Evolutionary conservation across 306 rosid species (phyloP), one percentile per base, ranked within the genome.

Genomic region (Cicer bijugum): DNA sequence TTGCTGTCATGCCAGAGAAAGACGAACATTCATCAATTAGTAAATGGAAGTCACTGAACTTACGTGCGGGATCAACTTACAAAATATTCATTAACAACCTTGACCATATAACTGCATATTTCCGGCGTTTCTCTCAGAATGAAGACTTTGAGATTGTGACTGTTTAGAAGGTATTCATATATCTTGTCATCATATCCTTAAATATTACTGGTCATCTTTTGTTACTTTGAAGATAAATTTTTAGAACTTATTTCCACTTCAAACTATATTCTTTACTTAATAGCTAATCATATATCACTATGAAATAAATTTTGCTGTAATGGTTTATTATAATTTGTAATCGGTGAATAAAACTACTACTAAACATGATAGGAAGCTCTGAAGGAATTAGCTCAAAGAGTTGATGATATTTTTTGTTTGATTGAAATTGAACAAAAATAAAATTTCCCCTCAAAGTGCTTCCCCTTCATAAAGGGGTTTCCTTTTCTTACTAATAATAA

Each of bases 131-230:
- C 80, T 77, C 79, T 68, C 79, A 77, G 69, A 62, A 11, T 50
- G 69, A 60, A 60, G 85, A 82, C 62, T 77, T 77, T n/a, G 85
- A 82, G 33, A 8, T 77, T 51, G 20, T 53, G 37, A n/a, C 52
- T 55, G 11, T 82, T 43, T 82, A 77, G 73, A 67, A 77, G 85
- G 85, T 82, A 68, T 35, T 72, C 42, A 44, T 43, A 47, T 35
- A 66, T 71, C 51, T 35, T 37, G n/a, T 15, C 75, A 63, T 76
- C 70, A 60, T 47, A 63, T 76, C 70, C 67, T 47, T 48, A 15
- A 56, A 61, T 70, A 20, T 46, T 28, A 10, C n/a, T 67, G 43
- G 35, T 47, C 48, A 11, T 28, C 66, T 44, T 37, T 37, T 68
- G 56, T 45, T 57, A 19, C 28, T 38, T 9, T 35, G 19, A 3